Percentiles rank a stretch among this genome's conserved stretches.
These are phyloP conservation scores for Elaeis oleifera DNA, from an alignment of 202 grass and related monocot genomes.

Conservation along the genomic window DNA sequence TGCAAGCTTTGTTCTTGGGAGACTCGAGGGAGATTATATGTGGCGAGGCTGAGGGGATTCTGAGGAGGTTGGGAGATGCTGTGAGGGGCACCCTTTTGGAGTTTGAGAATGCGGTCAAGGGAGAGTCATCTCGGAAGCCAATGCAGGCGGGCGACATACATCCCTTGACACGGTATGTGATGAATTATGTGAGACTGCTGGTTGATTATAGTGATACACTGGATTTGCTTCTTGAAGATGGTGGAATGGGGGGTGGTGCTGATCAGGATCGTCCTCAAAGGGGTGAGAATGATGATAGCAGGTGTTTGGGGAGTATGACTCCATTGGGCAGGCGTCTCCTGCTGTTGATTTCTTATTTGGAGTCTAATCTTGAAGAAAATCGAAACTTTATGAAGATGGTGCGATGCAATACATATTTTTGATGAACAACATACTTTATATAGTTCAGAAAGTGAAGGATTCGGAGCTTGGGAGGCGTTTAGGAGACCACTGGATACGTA, in stretches of 20 bases:
- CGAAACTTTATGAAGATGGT: constrained; percentile 86
- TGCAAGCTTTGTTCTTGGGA: constrained; percentile 47
- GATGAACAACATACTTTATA: constrained; percentile 97
- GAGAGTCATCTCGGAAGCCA: constrained; percentile 59
- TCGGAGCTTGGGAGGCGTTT: constrained; percentile 87
- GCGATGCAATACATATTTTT: constrained; percentile 75
- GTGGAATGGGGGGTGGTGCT: constrained; percentile 12
- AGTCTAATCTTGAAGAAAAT: constrained; percentile 84
- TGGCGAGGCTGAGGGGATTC: constrained; percentile 50
- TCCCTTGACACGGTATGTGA: constrained; percentile 86
- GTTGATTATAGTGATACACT: constrained; percentile 69
- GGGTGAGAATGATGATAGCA: constrained; percentile 32
- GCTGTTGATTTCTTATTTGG: constrained; percentile 78
- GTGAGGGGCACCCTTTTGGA: constrained; percentile 72
- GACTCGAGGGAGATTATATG: constrained; percentile 57
- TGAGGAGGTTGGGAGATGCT: constrained; percentile 73
- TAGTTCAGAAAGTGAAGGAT: constrained; percentile 75
- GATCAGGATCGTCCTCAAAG: constrained; percentile 18
- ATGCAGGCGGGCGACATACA: constrained; percentile 79
- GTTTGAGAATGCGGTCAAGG: constrained; percentile 72
- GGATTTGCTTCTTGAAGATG: constrained; percentile 50
- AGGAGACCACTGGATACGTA: constrained; percentile 78
- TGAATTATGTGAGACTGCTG: constrained; percentile 83
- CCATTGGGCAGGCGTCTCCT: constrained; percentile 52
- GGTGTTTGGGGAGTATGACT: constrained; percentile 53